Evolutionary conservation across 2,329 filamentous ascomycete species (phyloP), one percentile per base, ranked within the genome.

Genomic region (Alternaria panax): DNA sequence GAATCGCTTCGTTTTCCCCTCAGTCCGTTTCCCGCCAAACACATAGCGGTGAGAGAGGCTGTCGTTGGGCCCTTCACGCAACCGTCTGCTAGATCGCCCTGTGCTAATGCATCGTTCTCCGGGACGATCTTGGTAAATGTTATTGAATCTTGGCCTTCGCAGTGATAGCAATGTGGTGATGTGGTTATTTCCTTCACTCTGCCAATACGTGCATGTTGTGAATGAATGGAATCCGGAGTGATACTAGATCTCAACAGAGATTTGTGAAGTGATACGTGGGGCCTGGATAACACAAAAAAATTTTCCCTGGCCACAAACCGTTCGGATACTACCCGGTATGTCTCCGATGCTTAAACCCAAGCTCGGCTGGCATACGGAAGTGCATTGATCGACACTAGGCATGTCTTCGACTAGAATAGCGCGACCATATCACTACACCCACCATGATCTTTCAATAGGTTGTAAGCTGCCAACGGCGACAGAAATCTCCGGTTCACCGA

Each of bases 401-500:
- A 54, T 58, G 46, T 53, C 27, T 55, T 32, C 38, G 24, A 34
- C 41, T 24, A 32, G 30, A 18, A 54, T 40, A 48, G 28, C 54
- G 22, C 34, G 34, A 36, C 38, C 48, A 54, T 48, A 40, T 32
- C 34, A 50, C 16, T 32, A 41, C 25, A 57, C 16, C 9, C 41
- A 45, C 34, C 34, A 25, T 18, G 40, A 18, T 36, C 43, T 52
- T 28, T 45, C 25, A 41, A 20, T 28, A 41, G 18, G n/a, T 12
- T 22, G 38, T 20, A 40, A 47, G 48, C 16, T 34, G 24, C 34
- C n/a, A 58, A 64, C 67, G 69, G 69, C 54, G 42, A 55, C 41
- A 51, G 27, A 45, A 60, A 38, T 38, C 52, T 28, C 67, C 69
- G 66, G 69, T 50, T 57, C 42, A 60, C 67, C 69, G 64, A 60